phyloP scores from a whole-genome alignment of 2,329 filamentous ascomycete species.

The Hypoxylon sp. region DNA sequence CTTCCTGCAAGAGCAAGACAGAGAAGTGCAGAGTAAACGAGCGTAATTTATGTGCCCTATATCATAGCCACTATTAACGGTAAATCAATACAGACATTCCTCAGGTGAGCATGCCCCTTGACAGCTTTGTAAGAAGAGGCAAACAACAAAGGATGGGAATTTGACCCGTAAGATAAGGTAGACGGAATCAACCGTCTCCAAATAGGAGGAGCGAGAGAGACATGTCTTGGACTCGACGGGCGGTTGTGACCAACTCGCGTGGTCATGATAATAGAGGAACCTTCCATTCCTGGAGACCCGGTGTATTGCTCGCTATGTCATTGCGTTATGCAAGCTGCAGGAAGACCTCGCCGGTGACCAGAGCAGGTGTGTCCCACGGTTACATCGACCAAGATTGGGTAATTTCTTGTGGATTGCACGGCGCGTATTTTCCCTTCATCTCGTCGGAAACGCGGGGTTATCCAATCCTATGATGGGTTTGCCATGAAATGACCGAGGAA shows the following conservation, averaged over 20 bases:
- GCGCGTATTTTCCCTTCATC: constrained; percentile 23
- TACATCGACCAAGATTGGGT: constrained; percentile 42
- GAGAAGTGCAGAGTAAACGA: constrained; percentile 24
- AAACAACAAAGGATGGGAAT: constrained; percentile 30
- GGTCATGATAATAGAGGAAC: constrained; percentile 41
- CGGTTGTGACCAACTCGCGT: constrained; percentile 42
- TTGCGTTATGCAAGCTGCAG: constrained; percentile 44
- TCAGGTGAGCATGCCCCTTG: constrained; percentile 15
- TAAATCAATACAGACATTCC: constrained; percentile 39
- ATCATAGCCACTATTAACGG: constrained; percentile 27
- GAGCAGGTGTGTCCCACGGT: constrained; percentile 40
- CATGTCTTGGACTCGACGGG: constrained; percentile 45
- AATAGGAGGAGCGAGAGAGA: constrained; percentile 41
- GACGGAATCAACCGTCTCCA: constrained; percentile 33
- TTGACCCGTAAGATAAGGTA: constrained; percentile 44
- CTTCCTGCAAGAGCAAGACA: constrained; percentile 30
- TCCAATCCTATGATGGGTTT: constrained; percentile 13
- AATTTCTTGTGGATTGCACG: constrained; percentile 29
- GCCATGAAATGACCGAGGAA: constrained; percentile 4
- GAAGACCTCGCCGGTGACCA: constrained; percentile 35
- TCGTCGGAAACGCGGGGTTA: constrained; percentile 34
- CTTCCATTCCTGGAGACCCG: constrained; percentile 51
- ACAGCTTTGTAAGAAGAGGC: constrained; percentile 15
- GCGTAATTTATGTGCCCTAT: constrained; percentile 30
- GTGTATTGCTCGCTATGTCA: constrained; percentile 34